These are phyloP conservation scores for Eimeria brunetti DNA, from an alignment of 169 alveolate genomes.

Conservation along the genomic window DNA sequence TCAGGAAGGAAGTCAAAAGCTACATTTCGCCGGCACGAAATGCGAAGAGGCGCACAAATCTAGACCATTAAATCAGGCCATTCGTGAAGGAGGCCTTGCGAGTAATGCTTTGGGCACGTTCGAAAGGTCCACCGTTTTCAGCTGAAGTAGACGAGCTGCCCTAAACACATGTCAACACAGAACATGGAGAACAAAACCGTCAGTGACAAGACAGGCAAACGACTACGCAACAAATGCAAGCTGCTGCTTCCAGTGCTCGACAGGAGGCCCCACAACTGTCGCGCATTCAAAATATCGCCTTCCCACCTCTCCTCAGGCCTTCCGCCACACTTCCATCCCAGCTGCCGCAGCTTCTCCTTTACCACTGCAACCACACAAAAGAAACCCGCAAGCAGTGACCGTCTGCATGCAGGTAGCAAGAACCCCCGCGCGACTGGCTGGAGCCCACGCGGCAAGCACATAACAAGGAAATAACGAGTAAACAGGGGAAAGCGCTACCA, in stretches of 20 bases:
- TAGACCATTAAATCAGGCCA: neutral
- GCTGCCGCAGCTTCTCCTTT: conserved; percentile 73
- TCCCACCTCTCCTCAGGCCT: conserved; percentile 72
- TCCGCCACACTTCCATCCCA: conserved; percentile 80
- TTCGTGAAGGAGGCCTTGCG: conserved; percentile 37
- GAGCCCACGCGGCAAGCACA: neutral
- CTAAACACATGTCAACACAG: conserved; percentile 10
- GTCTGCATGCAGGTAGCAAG: neutral
- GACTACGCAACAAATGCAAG: neutral
- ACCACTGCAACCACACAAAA: conserved; percentile 33
- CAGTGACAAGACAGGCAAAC: neutral
- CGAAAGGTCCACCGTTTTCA: conserved; percentile 59
- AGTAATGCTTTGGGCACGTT: conserved; percentile 65
- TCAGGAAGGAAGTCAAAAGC: neutral
- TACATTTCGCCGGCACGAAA: neutral
- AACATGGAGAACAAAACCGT: neutral
- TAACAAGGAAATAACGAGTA: neutral
- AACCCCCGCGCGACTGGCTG: neutral
- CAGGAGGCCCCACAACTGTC: neutral
- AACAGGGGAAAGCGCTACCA: neutral
- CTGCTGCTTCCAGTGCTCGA: neutral
- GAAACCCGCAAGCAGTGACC: neutral
- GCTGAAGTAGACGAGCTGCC: conserved; percentile 71
- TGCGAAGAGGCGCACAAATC: neutral
- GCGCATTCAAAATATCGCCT: neutral